A percentile compares a stretch with the other conserved stretches of the same genome.
phyloP scores from a whole-genome alignment of 169 alveolate genomes.

The Cryptosporidium parvum region DNA sequence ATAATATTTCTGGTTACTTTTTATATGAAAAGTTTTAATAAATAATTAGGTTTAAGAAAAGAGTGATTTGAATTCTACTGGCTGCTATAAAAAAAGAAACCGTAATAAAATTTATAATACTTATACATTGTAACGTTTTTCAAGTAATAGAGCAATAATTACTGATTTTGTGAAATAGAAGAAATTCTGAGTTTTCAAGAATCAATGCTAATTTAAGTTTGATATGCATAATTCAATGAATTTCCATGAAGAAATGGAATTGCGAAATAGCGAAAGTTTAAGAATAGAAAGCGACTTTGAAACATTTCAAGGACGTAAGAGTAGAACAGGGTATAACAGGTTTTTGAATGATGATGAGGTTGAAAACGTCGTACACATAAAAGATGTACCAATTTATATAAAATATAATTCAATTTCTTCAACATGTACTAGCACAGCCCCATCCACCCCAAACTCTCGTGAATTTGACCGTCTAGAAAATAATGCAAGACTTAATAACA shows the following conservation, averaged over 20 bases:
- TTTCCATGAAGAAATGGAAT: constrained; percentile 28
- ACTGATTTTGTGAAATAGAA: background rate
- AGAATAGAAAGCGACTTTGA: background rate
- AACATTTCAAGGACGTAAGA: background rate
- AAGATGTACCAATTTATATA: constrained; percentile 57
- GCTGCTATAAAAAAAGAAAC: no score
- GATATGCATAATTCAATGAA: constrained; percentile 6
- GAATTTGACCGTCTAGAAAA: constrained; percentile 27
- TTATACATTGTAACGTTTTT: background rate
- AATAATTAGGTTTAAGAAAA: background rate
- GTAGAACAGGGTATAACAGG: background rate
- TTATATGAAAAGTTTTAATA: no score
- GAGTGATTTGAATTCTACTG: background rate
- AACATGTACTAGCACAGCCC: constrained; percentile 44
- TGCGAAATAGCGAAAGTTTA: background rate
- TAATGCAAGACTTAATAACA: background rate
- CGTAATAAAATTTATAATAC: background rate
- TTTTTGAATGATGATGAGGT: constrained; percentile 17
- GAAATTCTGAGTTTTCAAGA: background rate
- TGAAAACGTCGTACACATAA: constrained; percentile 11
- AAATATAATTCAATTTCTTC: constrained; percentile 26
- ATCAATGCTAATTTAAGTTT: constrained; percentile 1
- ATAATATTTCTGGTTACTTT: background rate
- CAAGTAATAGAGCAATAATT: background rate
- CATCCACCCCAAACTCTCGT: constrained; percentile 73